Evolutionary conservation across 306 rosid species (phyloP).

Genomic region (Prinsepia uniflora): DNA sequence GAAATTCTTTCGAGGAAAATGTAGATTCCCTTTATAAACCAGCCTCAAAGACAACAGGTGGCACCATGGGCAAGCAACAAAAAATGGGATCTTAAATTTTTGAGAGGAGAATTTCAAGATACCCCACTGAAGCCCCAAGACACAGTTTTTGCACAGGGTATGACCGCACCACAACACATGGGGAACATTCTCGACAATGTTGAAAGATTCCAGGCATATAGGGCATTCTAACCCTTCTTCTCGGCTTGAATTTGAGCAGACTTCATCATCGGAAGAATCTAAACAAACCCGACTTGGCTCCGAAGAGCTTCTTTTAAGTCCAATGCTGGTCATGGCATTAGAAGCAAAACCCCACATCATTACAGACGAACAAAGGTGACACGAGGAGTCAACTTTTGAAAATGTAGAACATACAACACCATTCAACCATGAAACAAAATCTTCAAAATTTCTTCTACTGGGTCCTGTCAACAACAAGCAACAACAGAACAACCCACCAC

Average conservation of each 20-base stretch:
- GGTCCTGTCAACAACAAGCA: slow-evolving; percentile 10
- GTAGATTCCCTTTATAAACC: slow-evolving; percentile 66
- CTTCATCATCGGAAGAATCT: slow-evolving; percentile 84
- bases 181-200: slow-evolving; percentile 92
- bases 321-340: slow-evolving; percentile 55
- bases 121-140: slow-evolving; percentile 90
- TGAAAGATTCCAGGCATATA: slow-evolving; percentile 87
- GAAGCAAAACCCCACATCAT: slow-evolving; percentile 83
- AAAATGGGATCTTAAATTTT: slow-evolving; percentile 62
- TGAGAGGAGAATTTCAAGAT: slow-evolving; percentile 60
- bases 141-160: slow-evolving; percentile 79
- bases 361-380: neutral
- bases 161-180: slow-evolving; percentile 97
- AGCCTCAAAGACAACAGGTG: slow-evolving; percentile 62
- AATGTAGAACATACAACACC: slow-evolving; percentile 10
- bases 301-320: slow-evolving; percentile 51
- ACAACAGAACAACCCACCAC: neutral
- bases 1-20: slow-evolving; percentile 77
- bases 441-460: neutral
- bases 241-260: slow-evolving; percentile 63
- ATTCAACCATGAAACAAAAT: slow-evolving; percentile 16
- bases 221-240: slow-evolving; percentile 92
- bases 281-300: slow-evolving; percentile 41
- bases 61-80: slow-evolving; percentile 90
- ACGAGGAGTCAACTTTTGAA: slow-evolving; percentile 19